These are phyloP conservation scores for Pleodorina starrii DNA, from an alignment of 139 green algal species.

Conservation along the genomic window DNA sequence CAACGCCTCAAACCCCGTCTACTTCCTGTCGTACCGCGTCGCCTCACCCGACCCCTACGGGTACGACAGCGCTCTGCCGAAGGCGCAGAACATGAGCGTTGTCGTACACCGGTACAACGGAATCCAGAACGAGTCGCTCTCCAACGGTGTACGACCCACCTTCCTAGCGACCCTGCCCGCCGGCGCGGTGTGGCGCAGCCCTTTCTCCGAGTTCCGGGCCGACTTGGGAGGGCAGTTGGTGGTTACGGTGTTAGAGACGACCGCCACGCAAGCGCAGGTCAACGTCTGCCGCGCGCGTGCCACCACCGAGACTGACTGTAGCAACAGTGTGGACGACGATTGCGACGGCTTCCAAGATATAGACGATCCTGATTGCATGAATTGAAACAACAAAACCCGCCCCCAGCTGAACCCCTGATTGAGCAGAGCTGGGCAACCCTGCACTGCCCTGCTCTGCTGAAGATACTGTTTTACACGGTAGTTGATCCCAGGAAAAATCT, in stretches of 20 bases:
- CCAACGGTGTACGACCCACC: not conserved
- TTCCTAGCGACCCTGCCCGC: not conserved
- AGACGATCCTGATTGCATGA: too few species aligned
- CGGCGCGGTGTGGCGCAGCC: not conserved
- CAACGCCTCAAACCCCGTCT: not conserved
- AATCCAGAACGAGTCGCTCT: not conserved
- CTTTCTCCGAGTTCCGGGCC: not conserved
- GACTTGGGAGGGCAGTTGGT: not conserved
- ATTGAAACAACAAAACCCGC: too few species aligned
- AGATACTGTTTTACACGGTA: too few species aligned
- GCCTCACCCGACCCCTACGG: not conserved
- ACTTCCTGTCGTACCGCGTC: constrained; percentile 5
- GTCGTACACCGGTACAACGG: not conserved
- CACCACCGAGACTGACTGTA: not conserved
- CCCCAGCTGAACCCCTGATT: too few species aligned
- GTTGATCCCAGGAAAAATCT: too few species aligned
- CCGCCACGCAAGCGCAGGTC: not conserved
- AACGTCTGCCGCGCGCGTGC: not conserved
- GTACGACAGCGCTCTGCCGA: constrained; percentile 3
- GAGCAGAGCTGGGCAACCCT: too few species aligned
- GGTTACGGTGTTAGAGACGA: not conserved
- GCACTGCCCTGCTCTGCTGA: too few species aligned
- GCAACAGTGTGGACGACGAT: not conserved
- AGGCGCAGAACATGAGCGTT: not conserved
- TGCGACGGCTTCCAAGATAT: not conserved